Evolutionary conservation across 352 stramenopile species (phyloP).

Genomic region (Globisporangium echinulatum): DNA sequence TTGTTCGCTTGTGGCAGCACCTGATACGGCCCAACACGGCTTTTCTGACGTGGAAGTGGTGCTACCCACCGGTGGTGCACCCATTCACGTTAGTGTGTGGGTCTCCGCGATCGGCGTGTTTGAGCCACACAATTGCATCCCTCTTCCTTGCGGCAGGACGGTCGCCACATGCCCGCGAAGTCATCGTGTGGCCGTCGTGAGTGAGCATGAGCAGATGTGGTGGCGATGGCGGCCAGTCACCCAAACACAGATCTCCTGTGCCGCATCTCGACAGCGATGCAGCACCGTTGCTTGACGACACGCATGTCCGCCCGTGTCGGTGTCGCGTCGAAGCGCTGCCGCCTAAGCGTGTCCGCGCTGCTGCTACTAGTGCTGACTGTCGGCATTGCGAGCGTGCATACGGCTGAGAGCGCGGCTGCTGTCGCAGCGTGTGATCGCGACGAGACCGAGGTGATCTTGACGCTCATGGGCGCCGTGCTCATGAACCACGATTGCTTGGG

Average conservation of each 20-base stretch:
- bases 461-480: slow-evolving; percentile 6
- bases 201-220: background rate
- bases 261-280: no score
- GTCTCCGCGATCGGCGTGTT: background rate
- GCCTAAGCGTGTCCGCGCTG: background rate
- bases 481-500: slow-evolving; percentile 3
- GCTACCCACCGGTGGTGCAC: no score
- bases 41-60: no score
- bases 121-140: background rate
- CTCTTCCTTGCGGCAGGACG: background rate
- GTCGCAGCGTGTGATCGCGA: background rate
- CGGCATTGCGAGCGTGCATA: background rate
- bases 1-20: no score
- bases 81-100: background rate
- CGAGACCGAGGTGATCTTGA: slow-evolving; percentile 4
- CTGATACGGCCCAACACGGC: no score
- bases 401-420: background rate
- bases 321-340: background rate
- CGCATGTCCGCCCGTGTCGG: no score
- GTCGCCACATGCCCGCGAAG: no score
- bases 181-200: background rate
- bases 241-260: no score
- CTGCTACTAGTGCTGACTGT: background rate
- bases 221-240: background rate
- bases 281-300: no score